These are phyloP conservation scores for Fusarium haematococcum DNA, from an alignment of 2,329 filamentous ascomycete species.

Conservation along the genomic window DNA sequence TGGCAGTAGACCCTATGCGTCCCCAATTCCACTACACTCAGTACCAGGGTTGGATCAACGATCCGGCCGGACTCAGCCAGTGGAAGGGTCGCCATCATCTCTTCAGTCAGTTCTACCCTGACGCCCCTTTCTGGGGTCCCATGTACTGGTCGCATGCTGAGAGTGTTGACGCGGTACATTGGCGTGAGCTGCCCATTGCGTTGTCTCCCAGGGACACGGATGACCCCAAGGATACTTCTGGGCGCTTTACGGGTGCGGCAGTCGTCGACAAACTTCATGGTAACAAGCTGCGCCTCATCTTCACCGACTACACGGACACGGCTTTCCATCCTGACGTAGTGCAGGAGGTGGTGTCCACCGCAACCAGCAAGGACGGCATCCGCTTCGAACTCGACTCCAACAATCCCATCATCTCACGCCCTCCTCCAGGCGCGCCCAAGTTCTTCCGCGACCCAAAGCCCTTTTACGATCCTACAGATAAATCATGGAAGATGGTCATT, in stretches of 20 bases:
- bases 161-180: constrained; percentile 42
- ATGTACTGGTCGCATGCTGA: constrained; percentile 44
- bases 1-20: constrained; percentile 41
- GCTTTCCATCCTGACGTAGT: constrained; percentile 37
- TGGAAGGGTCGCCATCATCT: constrained; percentile 44
- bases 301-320: constrained; percentile 40
- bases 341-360: constrained; percentile 35
- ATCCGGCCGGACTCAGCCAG: constrained; percentile 40
- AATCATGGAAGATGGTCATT: constrained; percentile 40
- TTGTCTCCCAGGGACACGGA: constrained; percentile 23
- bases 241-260: constrained; percentile 43
- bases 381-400: constrained; percentile 29
- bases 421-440: constrained; percentile 26
- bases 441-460: constrained; percentile 44
- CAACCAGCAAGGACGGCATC: constrained; percentile 38
- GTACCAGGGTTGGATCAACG: constrained; percentile 47
- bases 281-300: constrained; percentile 34
- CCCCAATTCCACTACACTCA: constrained; percentile 45
- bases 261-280: constrained; percentile 20
- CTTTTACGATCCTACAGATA: constrained; percentile 39
- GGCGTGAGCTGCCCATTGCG: constrained; percentile 40
- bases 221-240: constrained; percentile 30
- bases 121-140: constrained; percentile 39
- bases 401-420: constrained; percentile 33
- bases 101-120: constrained; percentile 44